Conservation (phyloP, 805 yeast genomes). For the Kodamaea laetipori region DNA sequence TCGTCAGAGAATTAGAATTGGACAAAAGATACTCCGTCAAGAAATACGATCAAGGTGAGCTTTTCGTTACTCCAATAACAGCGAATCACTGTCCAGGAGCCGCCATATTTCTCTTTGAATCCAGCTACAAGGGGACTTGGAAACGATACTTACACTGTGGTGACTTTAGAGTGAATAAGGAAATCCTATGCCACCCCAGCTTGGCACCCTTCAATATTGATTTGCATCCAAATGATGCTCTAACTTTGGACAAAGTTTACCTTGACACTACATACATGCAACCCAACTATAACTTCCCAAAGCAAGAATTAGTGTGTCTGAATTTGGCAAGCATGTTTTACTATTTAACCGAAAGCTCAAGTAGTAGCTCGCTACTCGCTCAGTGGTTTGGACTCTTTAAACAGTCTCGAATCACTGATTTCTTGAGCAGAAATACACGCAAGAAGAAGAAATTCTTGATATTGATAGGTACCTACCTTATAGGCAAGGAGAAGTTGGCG, state of each 20-base stretch:
- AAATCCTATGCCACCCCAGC: slow-evolving; percentile 47
- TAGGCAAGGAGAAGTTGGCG: slow-evolving; percentile 91
- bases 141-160: slow-evolving; percentile 77
- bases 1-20: slow-evolving; percentile 42
- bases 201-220: slow-evolving; percentile 23
- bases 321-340: slow-evolving; percentile 57
- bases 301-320: slow-evolving; percentile 67
- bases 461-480: slow-evolving; percentile 84
- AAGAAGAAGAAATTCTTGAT: slow-evolving; percentile 50
- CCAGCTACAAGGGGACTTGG: slow-evolving; percentile 25
- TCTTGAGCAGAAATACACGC: slow-evolving; percentile 14
- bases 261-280: slow-evolving; percentile 89
- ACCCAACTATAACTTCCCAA: slow-evolving; percentile 74
- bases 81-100: slow-evolving; percentile 99
- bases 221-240: not conserved
- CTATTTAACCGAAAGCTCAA: slow-evolving; percentile 27
- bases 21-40: slow-evolving; percentile 35
- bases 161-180: slow-evolving; percentile 74
- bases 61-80: slow-evolving; percentile 62
- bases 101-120: slow-evolving; percentile 71
- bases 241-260: slow-evolving; percentile 61
- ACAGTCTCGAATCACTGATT: slow-evolving; percentile 45
- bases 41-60: slow-evolving; percentile 29
- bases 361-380: slow-evolving; percentile 22
- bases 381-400: slow-evolving; percentile 37